phyloP scores from a whole-genome alignment of 2,329 filamentous ascomycete genomes.

The Chalaropsis ovoidea region DNA sequence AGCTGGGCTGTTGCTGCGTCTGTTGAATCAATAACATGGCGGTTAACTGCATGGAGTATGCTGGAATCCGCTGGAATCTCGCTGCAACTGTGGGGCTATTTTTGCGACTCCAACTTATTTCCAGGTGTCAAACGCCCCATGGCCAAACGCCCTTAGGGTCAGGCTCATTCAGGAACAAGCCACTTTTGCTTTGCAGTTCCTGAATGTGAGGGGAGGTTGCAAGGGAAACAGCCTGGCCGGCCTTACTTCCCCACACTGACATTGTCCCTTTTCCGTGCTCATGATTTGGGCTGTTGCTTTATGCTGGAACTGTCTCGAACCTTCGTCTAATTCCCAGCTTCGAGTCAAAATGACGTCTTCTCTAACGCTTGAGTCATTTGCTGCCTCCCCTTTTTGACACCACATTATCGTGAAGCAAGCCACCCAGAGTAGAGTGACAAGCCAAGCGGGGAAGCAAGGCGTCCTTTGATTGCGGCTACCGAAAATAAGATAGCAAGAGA shows the following conservation, averaged over 20 bases:
- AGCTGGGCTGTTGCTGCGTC: slow-evolving; percentile 1
- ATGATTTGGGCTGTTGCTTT: neutral
- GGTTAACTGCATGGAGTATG: neutral
- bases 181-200: neutral
- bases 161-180: neutral
- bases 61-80: slow-evolving; percentile 6
- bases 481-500: neutral
- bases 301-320: neutral
- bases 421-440: neutral
- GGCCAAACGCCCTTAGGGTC: neutral
- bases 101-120: neutral
- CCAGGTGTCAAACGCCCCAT: neutral
- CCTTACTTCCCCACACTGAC: neutral
- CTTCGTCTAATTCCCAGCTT: neutral
- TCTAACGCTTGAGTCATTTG: neutral
- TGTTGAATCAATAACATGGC: neutral
- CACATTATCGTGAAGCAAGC: neutral
- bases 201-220: neutral
- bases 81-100: neutral
- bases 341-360: neutral
- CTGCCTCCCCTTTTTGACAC: neutral
- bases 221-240: neutral
- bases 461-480: neutral
- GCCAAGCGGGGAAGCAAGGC: neutral
- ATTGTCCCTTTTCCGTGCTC: neutral